Evolutionary conservation across 139 green algal genomes (phyloP), one percentile per base, ranked within the genome.

Genomic region (Yamagishiella unicocca): DNA sequence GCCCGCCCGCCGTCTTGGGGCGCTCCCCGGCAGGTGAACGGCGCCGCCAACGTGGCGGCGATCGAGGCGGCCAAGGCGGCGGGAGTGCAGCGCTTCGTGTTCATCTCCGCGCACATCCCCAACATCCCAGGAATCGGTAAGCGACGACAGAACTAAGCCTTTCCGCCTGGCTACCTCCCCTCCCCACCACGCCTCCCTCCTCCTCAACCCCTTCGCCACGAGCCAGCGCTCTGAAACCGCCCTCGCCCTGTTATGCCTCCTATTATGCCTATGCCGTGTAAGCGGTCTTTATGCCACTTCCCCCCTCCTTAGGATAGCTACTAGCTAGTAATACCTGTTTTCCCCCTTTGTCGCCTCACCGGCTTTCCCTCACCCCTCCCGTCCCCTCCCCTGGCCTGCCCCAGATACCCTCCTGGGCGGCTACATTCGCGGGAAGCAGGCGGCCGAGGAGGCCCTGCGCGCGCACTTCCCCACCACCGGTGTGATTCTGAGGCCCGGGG

Each of bases 71-170:
- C 94, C 5, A 89, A 90, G 9, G 90, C 85, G 10, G 94, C 94
- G 1, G 94, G 93, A 6, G 94, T 98, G 9, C 83, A 92, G 0
- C 89, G 97, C 27, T 96, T 96, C 85, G 95, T 94, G 2, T 98
- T 97, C 90, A 94, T 99, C 22, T 97, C 94, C 9, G 96, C 96
- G 5, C 91, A 97, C 77, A 94, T 98, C 62, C 96, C 95, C 40
- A 92, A 90, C 29, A 76, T 97, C 0, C 95, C 95, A 35, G 94
- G 93, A 70, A 68, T 91, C 14, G 91, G 90, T 90, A 31, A 88
- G 73, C 2, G 50, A n/a, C n/a, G n/a, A n/a, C n/a, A n/a, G n/a
- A n/a, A n/a, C n/a, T n/a, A n/a, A n/a, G n/a, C n/a, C n/a, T n/a
- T n/a, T n/a, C n/a, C n/a, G n/a, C n/a, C n/a, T n/a, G n/a, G n/a